phyloP scores from a whole-genome alignment of 805 yeast genomes.

The Wickerhamomyces mucosus region DNA sequence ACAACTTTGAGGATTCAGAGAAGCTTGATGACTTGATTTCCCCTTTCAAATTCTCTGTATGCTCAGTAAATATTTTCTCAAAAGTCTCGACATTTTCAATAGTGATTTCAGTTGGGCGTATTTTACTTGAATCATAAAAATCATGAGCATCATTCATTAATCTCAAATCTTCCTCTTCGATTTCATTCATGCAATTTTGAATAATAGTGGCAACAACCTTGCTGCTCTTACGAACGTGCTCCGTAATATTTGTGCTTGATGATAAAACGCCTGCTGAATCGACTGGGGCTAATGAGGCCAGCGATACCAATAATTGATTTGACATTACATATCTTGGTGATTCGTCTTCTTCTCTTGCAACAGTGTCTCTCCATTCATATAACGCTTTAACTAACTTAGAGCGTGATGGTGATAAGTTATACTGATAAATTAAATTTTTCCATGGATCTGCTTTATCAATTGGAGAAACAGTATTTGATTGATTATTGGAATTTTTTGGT shows the following conservation, averaged over 20 bases:
- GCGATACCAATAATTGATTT: conserved; percentile 58
- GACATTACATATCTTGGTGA: conserved; percentile 78
- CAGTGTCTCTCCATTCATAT: conserved; percentile 73
- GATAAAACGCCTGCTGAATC: conserved; percentile 46
- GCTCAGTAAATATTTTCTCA: conserved; percentile 3
- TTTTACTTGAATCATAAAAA: background rate
- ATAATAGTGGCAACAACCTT: conserved; percentile 52
- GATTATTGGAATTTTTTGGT: conserved; percentile 21
- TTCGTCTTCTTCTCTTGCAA: conserved; percentile 76
- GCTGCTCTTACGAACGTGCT: conserved; percentile 48
- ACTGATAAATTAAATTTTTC: conserved; percentile 50
- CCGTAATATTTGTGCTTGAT: conserved; percentile 36
- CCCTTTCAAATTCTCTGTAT: conserved; percentile 2
- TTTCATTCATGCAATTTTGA: conserved; percentile 18
- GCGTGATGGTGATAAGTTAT: conserved; percentile 47
- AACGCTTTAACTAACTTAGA: conserved; percentile 49
- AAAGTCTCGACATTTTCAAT: conserved; percentile 8
- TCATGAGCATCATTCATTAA: conserved; percentile 22
- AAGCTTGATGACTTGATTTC: conserved; percentile 1
- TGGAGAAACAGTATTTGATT: conserved; percentile 35
- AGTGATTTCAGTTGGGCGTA: conserved; percentile 2
- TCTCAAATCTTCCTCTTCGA: conserved; percentile 27
- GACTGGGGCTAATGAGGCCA: conserved; percentile 51
- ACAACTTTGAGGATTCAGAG: background rate
- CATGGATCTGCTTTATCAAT: conserved; percentile 57